Percentiles rank a stretch among this genome's conserved stretches.
These are phyloP conservation scores for Lactarius akahatsu DNA, from an alignment of 768 basidiomycete genomes.

Conservation along the genomic window DNA sequence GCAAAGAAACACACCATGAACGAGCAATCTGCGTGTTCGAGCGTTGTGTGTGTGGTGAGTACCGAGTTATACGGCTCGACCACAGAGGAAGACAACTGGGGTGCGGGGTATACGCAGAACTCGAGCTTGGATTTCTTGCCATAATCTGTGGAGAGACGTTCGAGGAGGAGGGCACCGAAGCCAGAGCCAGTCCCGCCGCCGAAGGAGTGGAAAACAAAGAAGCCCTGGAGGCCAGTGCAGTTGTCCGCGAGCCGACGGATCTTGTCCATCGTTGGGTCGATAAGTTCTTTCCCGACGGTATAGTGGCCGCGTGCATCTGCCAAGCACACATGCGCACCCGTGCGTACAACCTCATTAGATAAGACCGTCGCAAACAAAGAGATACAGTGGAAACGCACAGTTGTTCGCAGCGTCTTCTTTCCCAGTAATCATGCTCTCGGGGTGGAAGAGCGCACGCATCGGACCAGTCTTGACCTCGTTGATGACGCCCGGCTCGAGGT, in stretches of 20 bases:
- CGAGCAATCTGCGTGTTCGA: slow-evolving; percentile 98
- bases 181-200: slow-evolving; percentile 99
- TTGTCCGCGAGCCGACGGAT: slow-evolving; percentile 93
- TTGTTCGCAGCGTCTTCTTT: slow-evolving; percentile 99
- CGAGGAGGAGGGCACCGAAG: slow-evolving; percentile 94
- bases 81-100: slow-evolving; percentile 89
- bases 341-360: slow-evolving; percentile 20
- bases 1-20: slow-evolving; percentile 72
- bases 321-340: slow-evolving; percentile 7
- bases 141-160: slow-evolving; percentile 94
- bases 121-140: slow-evolving; percentile 99
- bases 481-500: slow-evolving; percentile 92
- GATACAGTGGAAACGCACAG: slow-evolving; percentile 52
- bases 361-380: slow-evolving; percentile 16
- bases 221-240: slow-evolving; percentile 95
- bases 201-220: slow-evolving; percentile 99
- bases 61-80: slow-evolving; percentile 99
- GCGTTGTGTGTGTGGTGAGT: slow-evolving; percentile 95
- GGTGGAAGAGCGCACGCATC: slow-evolving; percentile 95
- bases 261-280: slow-evolving; percentile 95
- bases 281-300: slow-evolving; percentile 97
- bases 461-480: slow-evolving; percentile 93
- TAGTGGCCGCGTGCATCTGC: slow-evolving; percentile 97
- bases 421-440: slow-evolving; percentile 93
- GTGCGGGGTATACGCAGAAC: slow-evolving; percentile 96